Base-by-base conservation (phyloP, 169 alveolate genomes). In the Fabrea salina region DNA sequence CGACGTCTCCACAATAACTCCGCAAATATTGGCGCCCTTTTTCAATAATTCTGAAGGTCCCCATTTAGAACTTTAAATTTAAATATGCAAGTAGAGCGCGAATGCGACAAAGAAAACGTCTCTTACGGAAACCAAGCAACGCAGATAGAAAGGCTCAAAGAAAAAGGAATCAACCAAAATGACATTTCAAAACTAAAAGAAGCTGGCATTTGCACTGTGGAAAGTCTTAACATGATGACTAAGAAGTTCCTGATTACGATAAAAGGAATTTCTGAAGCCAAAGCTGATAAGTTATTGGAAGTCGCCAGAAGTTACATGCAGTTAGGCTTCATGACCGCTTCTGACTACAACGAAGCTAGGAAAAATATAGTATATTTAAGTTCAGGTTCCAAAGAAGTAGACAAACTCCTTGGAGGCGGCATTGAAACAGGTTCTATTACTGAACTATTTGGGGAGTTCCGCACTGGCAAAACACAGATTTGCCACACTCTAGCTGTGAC, bases 231-330 rank as follows among this genome's bases (percentile, higher is more conserved):
- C 19, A 94, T 90, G 61, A 97, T 98, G 13, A 97, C 98, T 4
- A 94, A 90, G 83, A 96, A 96, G 79, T 82, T 88, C 68, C 82
- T 97, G 68, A 85, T 96, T 41, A 80, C 85, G 8, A 92, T 98
- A 7, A 97, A 98, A 89, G 99, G 99, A 1, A 91, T 98, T 74
- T 93, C 98, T 78, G 99, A 98, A 80, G 97, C 95, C 57, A 97
- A 97, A 92, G 97, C 97, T 22, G 98, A 94, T 66, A 98, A 97
- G 87, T 89, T 98, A 19, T 88, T 95, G 44, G 94, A 94, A 49
- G 99, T 97, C 58, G 94, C 97, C 64, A 89, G 89, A 76, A 98
- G 96, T 82, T 84, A 96, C 35, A 95, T 96, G 57, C 93, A 94
- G 30, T 87, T 93, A 57, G 98, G 98, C 27, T 95, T 97, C 77